Evolutionary conservation across 2,329 filamentous ascomycete species (phyloP).

Genomic region (Fusarium devonianum): DNA sequence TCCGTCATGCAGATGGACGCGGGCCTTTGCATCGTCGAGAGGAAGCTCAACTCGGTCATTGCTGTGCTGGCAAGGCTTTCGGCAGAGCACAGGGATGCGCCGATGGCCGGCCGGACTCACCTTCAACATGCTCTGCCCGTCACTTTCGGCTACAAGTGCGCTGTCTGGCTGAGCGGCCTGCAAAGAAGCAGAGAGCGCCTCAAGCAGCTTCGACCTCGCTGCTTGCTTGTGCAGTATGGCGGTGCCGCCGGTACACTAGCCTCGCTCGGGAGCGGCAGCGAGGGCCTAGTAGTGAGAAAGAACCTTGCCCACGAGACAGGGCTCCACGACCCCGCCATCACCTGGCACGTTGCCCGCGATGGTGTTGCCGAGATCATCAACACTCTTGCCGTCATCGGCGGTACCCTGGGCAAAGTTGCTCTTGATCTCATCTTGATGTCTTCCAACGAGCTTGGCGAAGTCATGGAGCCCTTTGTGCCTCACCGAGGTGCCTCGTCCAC

Average conservation of each 20-base stretch:
- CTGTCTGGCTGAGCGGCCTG: constrained; percentile 60
- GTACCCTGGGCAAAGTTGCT: constrained; percentile 62
- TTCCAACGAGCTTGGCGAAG: constrained; percentile 59
- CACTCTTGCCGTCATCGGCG: constrained; percentile 61
- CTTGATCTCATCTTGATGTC: constrained; percentile 65
- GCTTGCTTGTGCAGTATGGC: constrained; percentile 62
- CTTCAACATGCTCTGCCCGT: constrained; percentile 64
- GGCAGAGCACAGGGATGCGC: constrained; percentile 56
- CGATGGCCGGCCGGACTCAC: constrained; percentile 65
- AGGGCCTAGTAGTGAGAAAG: constrained; percentile 57
- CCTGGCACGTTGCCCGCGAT: constrained; percentile 65
- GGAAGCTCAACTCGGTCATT: constrained; percentile 52
- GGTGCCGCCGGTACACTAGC: constrained; percentile 64
- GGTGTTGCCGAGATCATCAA: constrained; percentile 61
- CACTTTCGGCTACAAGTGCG: constrained; percentile 66
- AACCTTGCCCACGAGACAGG: constrained; percentile 57
- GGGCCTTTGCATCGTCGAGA: constrained; percentile 57
- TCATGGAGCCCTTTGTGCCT: constrained; percentile 62
- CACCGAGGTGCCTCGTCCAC: constrained; percentile 62
- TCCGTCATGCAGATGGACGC: constrained; percentile 60
- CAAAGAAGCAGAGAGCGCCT: constrained; percentile 57
- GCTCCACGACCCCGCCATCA: constrained; percentile 58
- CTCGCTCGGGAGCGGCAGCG: constrained; percentile 56
- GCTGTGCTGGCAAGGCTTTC: constrained; percentile 52
- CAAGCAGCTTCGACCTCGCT: constrained; percentile 53